phyloP scores from a whole-genome alignment of 495 filamentous ascomycete genomes.

The Jackrogersella multiformis region DNA sequence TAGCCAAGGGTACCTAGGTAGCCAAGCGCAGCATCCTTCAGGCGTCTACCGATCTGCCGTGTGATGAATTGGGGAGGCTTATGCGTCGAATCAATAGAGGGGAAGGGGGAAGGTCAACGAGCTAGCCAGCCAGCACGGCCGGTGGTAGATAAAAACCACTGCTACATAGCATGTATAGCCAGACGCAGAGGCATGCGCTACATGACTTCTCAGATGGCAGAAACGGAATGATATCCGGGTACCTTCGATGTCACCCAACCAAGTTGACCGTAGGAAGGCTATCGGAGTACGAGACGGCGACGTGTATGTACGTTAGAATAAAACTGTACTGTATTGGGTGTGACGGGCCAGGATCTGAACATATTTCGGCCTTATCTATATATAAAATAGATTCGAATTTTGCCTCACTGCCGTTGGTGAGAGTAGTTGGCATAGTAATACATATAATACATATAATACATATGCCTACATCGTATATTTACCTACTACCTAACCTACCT shows the following conservation, averaged over 20 bases:
- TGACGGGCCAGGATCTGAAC: constrained; percentile 19
- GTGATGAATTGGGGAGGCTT: constrained; percentile 29
- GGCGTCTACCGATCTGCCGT: constrained; percentile 41
- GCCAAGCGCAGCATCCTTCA: constrained; percentile 27
- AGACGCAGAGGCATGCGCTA: constrained; percentile 21
- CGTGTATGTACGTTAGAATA: constrained; percentile 11
- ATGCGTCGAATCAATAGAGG: constrained; percentile 36
- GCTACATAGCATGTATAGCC: too few species aligned
- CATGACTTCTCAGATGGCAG: constrained; percentile 24
- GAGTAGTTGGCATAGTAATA: constrained; percentile 9
- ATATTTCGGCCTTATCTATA: constrained; percentile 31
- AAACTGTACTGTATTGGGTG: constrained; percentile 16
- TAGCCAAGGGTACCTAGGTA: constrained; percentile 2
- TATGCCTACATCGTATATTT: not conserved
- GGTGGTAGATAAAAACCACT: constrained; percentile 26
- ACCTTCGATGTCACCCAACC: constrained; percentile 36
- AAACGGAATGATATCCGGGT: constrained; percentile 33
- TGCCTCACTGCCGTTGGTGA: not conserved
- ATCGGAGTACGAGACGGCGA: constrained; percentile 15
- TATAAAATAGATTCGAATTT: constrained; percentile 5
- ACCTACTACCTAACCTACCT: too few species aligned
- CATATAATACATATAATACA: not conserved
- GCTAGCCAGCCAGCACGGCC: constrained; percentile 15
- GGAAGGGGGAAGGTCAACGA: constrained; percentile 27
- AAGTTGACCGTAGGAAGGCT: constrained; percentile 10